Conservation (phyloP, 768 basidiomycete species). For the Leccinum subgranulosum region DNA sequence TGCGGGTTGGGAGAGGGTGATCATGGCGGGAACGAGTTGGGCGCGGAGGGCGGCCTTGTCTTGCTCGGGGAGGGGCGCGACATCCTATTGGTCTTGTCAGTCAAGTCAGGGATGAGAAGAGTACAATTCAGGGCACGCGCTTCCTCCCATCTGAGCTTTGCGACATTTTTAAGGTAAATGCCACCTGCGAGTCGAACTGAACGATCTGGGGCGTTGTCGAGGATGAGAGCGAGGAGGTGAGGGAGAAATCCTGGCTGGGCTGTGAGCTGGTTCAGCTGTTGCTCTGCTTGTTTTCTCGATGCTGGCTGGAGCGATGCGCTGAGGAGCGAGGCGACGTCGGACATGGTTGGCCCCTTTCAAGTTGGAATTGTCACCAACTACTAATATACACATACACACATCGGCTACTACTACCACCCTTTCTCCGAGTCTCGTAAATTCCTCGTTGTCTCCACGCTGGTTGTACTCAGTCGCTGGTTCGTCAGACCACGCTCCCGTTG, state of each 20-base stretch:
- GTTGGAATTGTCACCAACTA: constrained; percentile 12
- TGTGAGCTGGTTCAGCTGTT: constrained; percentile 64
- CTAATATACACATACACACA: neutral
- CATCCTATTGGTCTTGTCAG: constrained; percentile 47
- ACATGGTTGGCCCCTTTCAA: constrained; percentile 39
- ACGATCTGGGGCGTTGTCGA: constrained; percentile 61
- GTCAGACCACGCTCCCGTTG: neutral
- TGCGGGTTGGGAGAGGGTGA: constrained; percentile 67
- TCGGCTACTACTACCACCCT: constrained; percentile 13
- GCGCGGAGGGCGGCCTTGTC: constrained; percentile 74
- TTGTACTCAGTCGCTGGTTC: neutral
- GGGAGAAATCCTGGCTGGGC: constrained; percentile 74
- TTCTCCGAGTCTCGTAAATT: constrained; percentile 20
- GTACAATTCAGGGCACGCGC: constrained; percentile 39
- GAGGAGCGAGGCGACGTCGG: constrained; percentile 67
- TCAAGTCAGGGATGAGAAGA: neutral
- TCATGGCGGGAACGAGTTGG: constrained; percentile 89
- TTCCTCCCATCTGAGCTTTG: constrained; percentile 87
- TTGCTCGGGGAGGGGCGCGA: constrained; percentile 60
- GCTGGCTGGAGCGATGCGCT: constrained; percentile 66
- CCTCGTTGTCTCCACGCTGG: neutral
- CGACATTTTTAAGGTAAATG: constrained; percentile 89
- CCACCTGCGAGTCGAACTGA: constrained; percentile 79
- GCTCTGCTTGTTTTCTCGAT: constrained; percentile 79
- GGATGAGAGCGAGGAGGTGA: constrained; percentile 74